These are phyloP conservation scores for Papiliotrema terrestris DNA, from an alignment of 1,284 basidiomycete genomes.

Conservation along the genomic window DNA sequence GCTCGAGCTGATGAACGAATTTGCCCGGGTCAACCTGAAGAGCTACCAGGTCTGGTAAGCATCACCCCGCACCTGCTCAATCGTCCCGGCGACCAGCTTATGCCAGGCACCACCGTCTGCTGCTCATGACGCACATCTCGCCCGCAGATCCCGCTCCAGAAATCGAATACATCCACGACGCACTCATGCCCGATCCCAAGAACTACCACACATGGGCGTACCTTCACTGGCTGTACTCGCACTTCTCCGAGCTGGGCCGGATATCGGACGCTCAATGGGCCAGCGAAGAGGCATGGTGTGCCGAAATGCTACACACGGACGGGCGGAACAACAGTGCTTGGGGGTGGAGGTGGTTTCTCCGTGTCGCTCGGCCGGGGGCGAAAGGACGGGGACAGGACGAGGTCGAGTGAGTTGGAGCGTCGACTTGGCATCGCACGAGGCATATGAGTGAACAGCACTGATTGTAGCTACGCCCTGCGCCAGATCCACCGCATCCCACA, in stretches of 20 bases:
- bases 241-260: constrained; percentile 55
- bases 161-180: constrained; percentile 70
- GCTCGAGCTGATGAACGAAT: constrained; percentile 74
- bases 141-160: constrained; percentile 58
- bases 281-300: constrained; percentile 72
- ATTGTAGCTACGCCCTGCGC: constrained; percentile 60
- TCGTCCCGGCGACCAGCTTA: no score
- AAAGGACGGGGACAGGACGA: constrained; percentile 59
- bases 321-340: constrained; percentile 95
- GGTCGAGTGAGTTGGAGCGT: constrained; percentile 57
- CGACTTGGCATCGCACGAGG: not conserved
- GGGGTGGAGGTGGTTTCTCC: constrained; percentile 94
- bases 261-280: constrained; percentile 64
- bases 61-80: not conserved
- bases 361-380: constrained; percentile 65
- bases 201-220: constrained; percentile 98
- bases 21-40: constrained; percentile 78
- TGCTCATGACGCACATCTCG: constrained; percentile 61
- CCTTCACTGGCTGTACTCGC: constrained; percentile 83
- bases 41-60: constrained; percentile 88
- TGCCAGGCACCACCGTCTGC: constrained; percentile 74
- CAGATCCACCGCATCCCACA: constrained; percentile 83
- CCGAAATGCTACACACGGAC: constrained; percentile 70
- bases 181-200: constrained; percentile 72
- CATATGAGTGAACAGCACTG: not conserved